Evolutionary conservation across 352 stramenopile genomes (phyloP).

Genomic region (Pythium volutum): DNA sequence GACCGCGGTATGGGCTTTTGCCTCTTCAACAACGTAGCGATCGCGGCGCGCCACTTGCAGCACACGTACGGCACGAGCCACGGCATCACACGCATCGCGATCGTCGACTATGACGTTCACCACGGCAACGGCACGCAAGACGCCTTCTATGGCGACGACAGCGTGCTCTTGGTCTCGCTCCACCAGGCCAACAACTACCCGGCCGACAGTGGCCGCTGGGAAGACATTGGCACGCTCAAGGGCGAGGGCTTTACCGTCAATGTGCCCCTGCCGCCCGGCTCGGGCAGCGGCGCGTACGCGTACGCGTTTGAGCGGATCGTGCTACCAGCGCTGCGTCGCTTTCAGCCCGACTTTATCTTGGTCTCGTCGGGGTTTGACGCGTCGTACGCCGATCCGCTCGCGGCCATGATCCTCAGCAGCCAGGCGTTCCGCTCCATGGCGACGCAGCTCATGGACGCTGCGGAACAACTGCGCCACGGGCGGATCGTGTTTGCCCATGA

Average conservation of each 20-base stretch:
- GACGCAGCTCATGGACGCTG: conserved; percentile 41
- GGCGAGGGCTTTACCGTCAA: conserved; percentile 74
- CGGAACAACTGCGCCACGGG: conserved; percentile 41
- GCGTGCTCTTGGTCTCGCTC: conserved; percentile 73
- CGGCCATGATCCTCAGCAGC: conserved; percentile 82
- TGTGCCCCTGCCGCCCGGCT: conserved; percentile 81
- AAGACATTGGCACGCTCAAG: conserved; percentile 38
- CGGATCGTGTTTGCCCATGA: conserved; percentile 76
- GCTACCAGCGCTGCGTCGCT: conserved; percentile 55
- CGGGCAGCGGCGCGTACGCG: conserved; percentile 66
- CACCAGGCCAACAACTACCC: conserved; percentile 87
- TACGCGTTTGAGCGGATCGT: conserved; percentile 69
- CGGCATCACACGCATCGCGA: conserved; percentile 84
- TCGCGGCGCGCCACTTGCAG: conserved; percentile 50
- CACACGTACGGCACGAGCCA: conserved; percentile 56
- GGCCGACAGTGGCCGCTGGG: conserved; percentile 37
- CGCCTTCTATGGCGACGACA: conserved; percentile 76
- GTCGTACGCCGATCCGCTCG: conserved; percentile 79
- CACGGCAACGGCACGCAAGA: conserved; percentile 96
- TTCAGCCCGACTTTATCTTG: conserved; percentile 78
- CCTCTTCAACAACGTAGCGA: conserved; percentile 69
- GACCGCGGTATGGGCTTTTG: conserved; percentile 71
- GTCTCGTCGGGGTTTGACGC: conserved; percentile 78
- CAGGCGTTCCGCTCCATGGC: conserved; percentile 69
- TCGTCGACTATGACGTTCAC: conserved; percentile 96